Base-by-base conservation (phyloP, 2,329 filamentous ascomycete species). In the Teratosphaeria gauchensis region DNA sequence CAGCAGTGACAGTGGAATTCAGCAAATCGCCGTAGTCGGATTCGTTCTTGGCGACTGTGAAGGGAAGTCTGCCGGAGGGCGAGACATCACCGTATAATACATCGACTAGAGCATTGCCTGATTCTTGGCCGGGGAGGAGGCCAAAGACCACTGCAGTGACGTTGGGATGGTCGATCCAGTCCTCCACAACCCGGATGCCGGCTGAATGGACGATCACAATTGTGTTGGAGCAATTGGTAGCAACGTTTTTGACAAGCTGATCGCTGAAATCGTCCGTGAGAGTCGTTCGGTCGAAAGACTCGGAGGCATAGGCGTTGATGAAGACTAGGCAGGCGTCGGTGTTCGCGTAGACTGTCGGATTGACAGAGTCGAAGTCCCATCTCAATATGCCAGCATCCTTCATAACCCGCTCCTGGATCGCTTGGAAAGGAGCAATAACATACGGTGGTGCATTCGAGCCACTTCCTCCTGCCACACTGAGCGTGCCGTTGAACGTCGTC, bases 171-270 rank as follows among this genome's bases (percentile, higher is more conserved):
- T 84, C 84, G 68, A 90, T 86, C 87, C 87, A 90, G 4, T 84
- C 79, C 70, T 89, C 86, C 0, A 86, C 87, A 59, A 90, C 75
- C 2, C 87, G 87, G 68, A 89, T 90, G 53, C 87, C 87, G 9
- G 82, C 85, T 62, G 80, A 83, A 72, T 83, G 85, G 12, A 89
- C 83, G 4, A 89, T 84, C 35, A 89, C 74, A 1, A 85, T 88
- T 2, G 85, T 85, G 60, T 82, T 84, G 48, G 82, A 84, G 0
- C 86, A 88, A 59, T 82, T 81, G 61, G 87, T 82, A 66, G 90
- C 87, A 54, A 90, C 83, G 66, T 89, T 86, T 68, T 90, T 87
- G 55, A 86, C 87, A 0, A 86, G 90, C 57, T 87, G 90, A 31
- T 86, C 86, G 64, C 90, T 90, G 2, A 89, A 70, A 0, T 84